Conservation (phyloP, 108 stramenopile species). For the Pseudonitzschia delicatissima region DNA sequence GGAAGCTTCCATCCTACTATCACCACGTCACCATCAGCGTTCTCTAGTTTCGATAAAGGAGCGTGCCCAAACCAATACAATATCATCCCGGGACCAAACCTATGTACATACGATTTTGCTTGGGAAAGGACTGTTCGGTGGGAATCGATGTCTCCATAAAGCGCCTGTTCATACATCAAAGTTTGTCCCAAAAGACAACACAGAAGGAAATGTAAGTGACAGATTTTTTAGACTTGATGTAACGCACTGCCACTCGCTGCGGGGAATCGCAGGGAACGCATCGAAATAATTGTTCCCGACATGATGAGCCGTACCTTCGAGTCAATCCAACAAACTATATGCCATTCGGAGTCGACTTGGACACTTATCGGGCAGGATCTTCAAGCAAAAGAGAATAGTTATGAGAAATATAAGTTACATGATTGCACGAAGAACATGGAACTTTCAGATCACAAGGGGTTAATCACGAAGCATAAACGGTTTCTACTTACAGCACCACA, state of each 20-base stretch:
- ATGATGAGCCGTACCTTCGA: constrained; percentile 76
- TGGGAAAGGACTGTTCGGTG: constrained; percentile 75
- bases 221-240: too few species aligned
- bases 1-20: constrained; percentile 64
- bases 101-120: constrained; percentile 77
- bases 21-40: constrained; percentile 64
- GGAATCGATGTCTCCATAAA: constrained; percentile 75
- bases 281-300: too few species aligned
- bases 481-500: constrained; percentile 53
- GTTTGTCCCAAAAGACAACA: too few species aligned
- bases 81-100: constrained; percentile 80
- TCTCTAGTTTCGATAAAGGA: constrained; percentile 54
- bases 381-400: background rate
- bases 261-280: too few species aligned
- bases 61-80: constrained; percentile 90
- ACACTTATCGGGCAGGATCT: constrained; percentile 19
- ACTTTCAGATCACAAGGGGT: too few species aligned
- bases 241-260: too few species aligned
- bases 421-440: too few species aligned
- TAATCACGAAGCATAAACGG: too few species aligned
- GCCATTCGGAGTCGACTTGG: constrained; percentile 55
- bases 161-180: too few species aligned
- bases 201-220: too few species aligned
- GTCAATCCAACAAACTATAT: constrained; percentile 83
- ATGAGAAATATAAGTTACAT: too few species aligned